A percentile compares a stretch with the other conserved stretches of the same genome.
These are phyloP conservation scores for Solanum okadae DNA, from an alignment of 257 asterid species.

Conservation along the genomic window DNA sequence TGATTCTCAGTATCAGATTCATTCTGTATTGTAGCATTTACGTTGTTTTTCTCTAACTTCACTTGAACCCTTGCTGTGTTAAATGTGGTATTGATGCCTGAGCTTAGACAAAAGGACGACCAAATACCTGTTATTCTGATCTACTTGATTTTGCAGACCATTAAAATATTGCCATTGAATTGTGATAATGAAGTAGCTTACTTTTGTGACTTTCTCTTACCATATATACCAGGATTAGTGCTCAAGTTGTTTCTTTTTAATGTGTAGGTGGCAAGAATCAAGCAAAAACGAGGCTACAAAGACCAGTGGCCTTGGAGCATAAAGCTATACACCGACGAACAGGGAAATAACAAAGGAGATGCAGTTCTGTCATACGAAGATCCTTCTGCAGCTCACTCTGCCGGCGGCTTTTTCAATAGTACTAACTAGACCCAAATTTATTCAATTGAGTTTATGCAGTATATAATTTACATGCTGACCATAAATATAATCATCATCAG, in stretches of 20 bases:
- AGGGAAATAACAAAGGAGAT: slow-evolving; percentile 96
- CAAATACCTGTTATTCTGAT: background rate
- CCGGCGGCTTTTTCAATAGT: slow-evolving; percentile 95
- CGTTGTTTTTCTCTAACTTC: background rate
- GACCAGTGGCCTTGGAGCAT: slow-evolving; percentile 99
- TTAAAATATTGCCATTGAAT: background rate
- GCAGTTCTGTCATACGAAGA: slow-evolving; percentile 94
- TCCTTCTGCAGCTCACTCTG: slow-evolving; percentile 98
- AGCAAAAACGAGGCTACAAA: slow-evolving; percentile 96
- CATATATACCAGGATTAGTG: background rate
- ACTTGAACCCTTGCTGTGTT: background rate
- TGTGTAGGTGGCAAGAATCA: slow-evolving; percentile 87
- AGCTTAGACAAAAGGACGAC: background rate
- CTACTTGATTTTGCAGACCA: background rate
- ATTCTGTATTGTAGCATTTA: background rate
- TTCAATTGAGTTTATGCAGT: background rate
- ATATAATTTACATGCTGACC: background rate
- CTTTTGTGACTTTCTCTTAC: background rate
- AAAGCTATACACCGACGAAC: slow-evolving; percentile 86
- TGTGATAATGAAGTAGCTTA: background rate
- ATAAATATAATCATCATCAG: slow-evolving; percentile 25
- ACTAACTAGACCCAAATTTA: slow-evolving; percentile 10
- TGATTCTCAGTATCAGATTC: slow-evolving; percentile 1
- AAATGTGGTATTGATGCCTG: background rate
- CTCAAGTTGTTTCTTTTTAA: background rate